Base-by-base conservation (phyloP, 2,329 filamentous ascomycete species). In the Grosmannia serpens region DNA sequence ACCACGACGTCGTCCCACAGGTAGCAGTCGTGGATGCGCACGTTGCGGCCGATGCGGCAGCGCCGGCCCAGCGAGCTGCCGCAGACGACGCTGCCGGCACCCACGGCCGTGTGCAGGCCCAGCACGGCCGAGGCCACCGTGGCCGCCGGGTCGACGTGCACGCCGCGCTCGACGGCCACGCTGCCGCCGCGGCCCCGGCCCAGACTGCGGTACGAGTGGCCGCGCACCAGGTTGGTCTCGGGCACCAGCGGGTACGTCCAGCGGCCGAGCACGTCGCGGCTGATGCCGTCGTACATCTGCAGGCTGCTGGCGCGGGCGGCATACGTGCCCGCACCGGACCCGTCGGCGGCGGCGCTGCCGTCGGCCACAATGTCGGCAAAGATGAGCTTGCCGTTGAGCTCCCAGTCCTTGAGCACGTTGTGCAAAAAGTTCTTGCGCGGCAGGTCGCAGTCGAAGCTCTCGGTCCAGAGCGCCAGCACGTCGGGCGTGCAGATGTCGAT, bases 401-500 rank as follows among this genome's bases (percentile, higher is more conserved):
- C 94, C 75, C 90, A 96, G 70, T 99, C 94, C 74, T 96, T 96
- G 57, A 99, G 75, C 1, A 97, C 91, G 60, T 91, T 91, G 67
- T 86, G 84, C 53, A 92, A 73, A 67, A 90, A 91, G 63, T 89
- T 86, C 64, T 83, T 84, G 60, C 88, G 79, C 5, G 87, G 86
- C 13, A 85, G 77, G 67, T 91, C 86, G 70, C 89, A 91, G 64
- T 95, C 90, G 68, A 95, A 95, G 68, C 91, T 96, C 73, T 99
- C 94, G 10, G 91, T 94, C 89, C 94, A 99, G 59, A 97, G 75
- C 9, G 91, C 91, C 50, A 97, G 80, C 10, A 96, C 91, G 68
- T 97, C 94, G 0, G 92, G 91, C 1, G 94, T 97, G 73, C 92
- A 97, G 63, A 99, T 97, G 69, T 99, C 94, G 67, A 99, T 94